These are phyloP conservation scores for Chlorokybus atmophyticus DNA, from an alignment of 139 green algal genomes.

Conservation along the genomic window DNA sequence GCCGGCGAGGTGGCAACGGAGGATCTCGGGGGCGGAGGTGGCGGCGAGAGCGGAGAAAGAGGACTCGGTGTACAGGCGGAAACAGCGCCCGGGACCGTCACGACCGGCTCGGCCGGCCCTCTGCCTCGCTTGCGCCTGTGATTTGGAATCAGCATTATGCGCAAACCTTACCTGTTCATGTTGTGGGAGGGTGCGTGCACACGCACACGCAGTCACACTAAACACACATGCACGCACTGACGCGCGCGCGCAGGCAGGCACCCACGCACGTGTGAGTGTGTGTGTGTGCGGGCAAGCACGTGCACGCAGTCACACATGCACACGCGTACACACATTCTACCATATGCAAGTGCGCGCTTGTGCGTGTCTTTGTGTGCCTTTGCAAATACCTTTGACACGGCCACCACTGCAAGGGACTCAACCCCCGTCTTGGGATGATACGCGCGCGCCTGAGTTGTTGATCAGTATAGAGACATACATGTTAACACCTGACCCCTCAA, in stretches of 20 bases:
- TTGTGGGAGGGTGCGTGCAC: too few relatives aligned
- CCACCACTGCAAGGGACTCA: conserved; percentile 81
- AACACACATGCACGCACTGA: too few relatives aligned
- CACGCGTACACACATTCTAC: too few relatives aligned
- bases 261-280: conserved; percentile 4
- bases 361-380: too few relatives aligned
- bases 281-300: neutral
- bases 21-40: conserved; percentile 69
- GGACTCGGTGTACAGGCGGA: conserved; percentile 85
- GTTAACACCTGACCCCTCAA: too few relatives aligned
- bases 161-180: too few relatives aligned
- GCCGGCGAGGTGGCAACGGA: conserved; percentile 51
- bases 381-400: conserved; percentile 44
- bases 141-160: too few relatives aligned
- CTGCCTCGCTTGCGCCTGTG: conserved; percentile 75
- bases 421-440: conserved; percentile 87
- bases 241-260: too few relatives aligned
- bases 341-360: too few relatives aligned
- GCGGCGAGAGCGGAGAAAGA: conserved; percentile 26
- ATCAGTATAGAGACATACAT: too few relatives aligned
- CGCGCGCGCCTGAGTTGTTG: conserved; percentile 25
- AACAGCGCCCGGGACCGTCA: conserved; percentile 75
- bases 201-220: too few relatives aligned
- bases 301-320: neutral
- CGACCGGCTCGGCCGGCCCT: conserved; percentile 56